Conservation (phyloP, 768 basidiomycete genomes). For the Tricholoma hemisulphureum region DNA sequence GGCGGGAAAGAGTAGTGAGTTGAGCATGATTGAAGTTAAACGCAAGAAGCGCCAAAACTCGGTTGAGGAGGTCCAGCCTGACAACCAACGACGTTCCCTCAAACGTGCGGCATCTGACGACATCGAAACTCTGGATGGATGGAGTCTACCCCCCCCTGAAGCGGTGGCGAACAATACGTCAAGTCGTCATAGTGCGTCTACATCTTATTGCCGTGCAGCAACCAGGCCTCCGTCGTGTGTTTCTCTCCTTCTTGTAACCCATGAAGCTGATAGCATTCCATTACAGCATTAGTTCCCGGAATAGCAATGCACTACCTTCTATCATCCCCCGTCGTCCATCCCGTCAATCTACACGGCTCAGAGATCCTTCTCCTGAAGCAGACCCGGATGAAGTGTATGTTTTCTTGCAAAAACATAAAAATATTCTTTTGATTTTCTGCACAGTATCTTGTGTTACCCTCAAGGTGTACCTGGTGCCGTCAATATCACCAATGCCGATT, state of each 20-base stretch:
- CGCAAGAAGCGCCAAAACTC: neutral
- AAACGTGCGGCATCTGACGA: constrained; percentile 8
- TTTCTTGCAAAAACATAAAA: too few species aligned
- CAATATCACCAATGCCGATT: constrained; percentile 78
- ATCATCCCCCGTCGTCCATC: constrained; percentile 32
- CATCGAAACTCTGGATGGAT: constrained; percentile 6
- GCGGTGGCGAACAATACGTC: constrained; percentile 3
- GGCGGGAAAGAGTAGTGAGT: neutral
- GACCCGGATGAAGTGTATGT: constrained; percentile 70
- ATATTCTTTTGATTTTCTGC: neutral
- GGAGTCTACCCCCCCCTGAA: constrained; percentile 6
- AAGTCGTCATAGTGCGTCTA: neutral
- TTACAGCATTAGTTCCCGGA: constrained; percentile 6
- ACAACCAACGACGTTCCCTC: neutral
- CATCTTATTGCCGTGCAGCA: constrained; percentile 5
- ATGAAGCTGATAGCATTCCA: neutral
- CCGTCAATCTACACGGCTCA: constrained; percentile 31
- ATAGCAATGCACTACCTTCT: constrained; percentile 4
- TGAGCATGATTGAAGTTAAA: neutral
- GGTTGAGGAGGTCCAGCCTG: neutral
- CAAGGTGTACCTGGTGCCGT: constrained; percentile 69
- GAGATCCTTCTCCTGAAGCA: constrained; percentile 19
- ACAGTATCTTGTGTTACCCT: constrained; percentile 77
- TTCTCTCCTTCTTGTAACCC: neutral
- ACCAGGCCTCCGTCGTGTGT: constrained; percentile 3